Evolutionary conservation across 768 basidiomycete species (phyloP).

Genomic region (Agaricus bisporus): DNA sequence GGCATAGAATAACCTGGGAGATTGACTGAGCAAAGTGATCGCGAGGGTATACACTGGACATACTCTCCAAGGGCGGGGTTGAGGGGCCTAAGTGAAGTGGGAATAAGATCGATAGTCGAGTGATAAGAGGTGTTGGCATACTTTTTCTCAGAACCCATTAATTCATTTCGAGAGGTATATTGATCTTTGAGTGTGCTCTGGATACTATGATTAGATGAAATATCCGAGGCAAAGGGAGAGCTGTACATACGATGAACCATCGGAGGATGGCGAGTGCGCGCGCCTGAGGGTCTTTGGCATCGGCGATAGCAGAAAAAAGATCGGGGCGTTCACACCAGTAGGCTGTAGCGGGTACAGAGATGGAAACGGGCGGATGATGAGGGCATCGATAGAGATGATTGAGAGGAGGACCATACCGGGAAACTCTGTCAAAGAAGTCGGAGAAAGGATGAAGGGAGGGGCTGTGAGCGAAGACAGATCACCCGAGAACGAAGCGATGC

Average conservation of each 20-base stretch:
- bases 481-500: slow-evolving; percentile 82
- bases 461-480: slow-evolving; percentile 83
- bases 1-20: slow-evolving; percentile 77
- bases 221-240: not conserved
- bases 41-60: slow-evolving; percentile 22
- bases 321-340: slow-evolving; percentile 97
- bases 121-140: slow-evolving; percentile 2
- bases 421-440: slow-evolving; percentile 87
- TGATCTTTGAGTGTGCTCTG: slow-evolving; percentile 92
- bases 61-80: slow-evolving; percentile 95
- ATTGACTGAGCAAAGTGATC: not conserved
- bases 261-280: slow-evolving; percentile 69
- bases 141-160: slow-evolving; percentile 62
- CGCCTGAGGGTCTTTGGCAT: slow-evolving; percentile 66
- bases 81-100: slow-evolving; percentile 56
- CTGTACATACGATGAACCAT: slow-evolving; percentile 83
- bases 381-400: slow-evolving; percentile 3
- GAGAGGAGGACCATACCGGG: slow-evolving; percentile 50
- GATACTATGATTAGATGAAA: not conserved
- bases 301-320: slow-evolving; percentile 81
- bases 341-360: slow-evolving; percentile 33
- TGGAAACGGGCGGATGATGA: not conserved
- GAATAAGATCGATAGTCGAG: not conserved
- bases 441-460: slow-evolving; percentile 89
- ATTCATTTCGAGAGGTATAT: slow-evolving; percentile 91